Conservation (phyloP, 148 eudicot genomes). For the Talinum fruticosum region DNA sequence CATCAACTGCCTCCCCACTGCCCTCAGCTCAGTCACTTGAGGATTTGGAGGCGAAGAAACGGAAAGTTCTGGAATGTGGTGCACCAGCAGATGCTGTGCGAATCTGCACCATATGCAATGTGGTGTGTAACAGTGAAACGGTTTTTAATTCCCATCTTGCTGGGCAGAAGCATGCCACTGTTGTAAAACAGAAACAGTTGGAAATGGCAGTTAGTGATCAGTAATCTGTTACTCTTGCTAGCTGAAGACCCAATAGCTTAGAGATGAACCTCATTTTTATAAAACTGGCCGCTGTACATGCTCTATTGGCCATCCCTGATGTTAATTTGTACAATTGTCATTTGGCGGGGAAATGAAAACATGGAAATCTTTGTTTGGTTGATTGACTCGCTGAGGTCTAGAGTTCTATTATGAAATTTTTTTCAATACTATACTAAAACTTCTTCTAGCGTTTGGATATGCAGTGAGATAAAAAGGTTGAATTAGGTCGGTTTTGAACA, state of each 20-base stretch:
- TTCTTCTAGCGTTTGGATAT: too few species aligned
- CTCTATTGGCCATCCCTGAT: too few species aligned
- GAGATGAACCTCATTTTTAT: background rate
- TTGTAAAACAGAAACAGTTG: slow-evolving; percentile 25
- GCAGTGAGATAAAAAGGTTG: too few species aligned
- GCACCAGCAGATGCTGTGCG: slow-evolving; percentile 24
- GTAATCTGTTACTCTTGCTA: too few species aligned
- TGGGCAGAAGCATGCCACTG: slow-evolving; percentile 37
- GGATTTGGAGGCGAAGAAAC: slow-evolving; percentile 37
- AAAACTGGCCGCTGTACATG: too few species aligned
- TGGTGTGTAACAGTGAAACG: slow-evolving; percentile 44
- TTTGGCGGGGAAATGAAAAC: background rate
- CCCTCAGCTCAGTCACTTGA: slow-evolving; percentile 5
- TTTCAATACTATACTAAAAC: too few species aligned
- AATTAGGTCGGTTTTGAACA: too few species aligned
- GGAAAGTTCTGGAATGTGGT: slow-evolving; percentile 30
- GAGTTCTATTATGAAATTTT: too few species aligned
- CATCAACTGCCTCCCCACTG: background rate
- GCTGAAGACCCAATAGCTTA: background rate
- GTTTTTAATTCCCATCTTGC: slow-evolving; percentile 33
- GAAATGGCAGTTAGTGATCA: background rate
- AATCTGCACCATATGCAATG: slow-evolving; percentile 34
- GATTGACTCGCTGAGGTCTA: too few species aligned
- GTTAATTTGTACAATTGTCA: too few species aligned
- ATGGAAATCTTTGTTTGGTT: too few species aligned